Base-by-base conservation (phyloP, 768 basidiomycete genomes). In the Lyophyllum semitale region DNA sequence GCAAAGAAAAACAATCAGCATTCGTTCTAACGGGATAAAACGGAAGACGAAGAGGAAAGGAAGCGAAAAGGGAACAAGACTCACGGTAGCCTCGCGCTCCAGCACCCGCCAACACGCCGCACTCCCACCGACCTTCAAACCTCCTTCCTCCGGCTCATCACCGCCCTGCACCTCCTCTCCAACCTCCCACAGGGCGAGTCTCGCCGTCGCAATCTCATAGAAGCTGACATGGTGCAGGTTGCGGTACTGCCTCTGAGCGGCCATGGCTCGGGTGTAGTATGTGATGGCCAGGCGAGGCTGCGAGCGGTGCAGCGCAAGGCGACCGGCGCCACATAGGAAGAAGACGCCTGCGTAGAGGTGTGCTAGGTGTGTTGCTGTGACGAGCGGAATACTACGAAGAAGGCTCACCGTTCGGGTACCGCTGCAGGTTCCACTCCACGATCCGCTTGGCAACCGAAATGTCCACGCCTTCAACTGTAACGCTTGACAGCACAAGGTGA, bases 281-380 rank as follows among this genome's bases (percentile, higher is more conserved):
- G 79, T 78, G 45, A 94, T 87, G 0, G 95, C 95, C 37, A 73
- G 72, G 12, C 73, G 75, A 0, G 95, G 93, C 63, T 90, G 87
- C 8, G 87, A 85, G 51, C 89, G 82, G 45, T 80, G 79, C 15
- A 95, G 80, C 12, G 84, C 80, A 23, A 96, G 81, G 3, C 97
- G 84, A 4, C 95, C 95, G 8, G 92, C 89, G 45, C 91, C 94
- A 68, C 96, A 96, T 23, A 98, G 84, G 81, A 94, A 96, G 72
- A 96, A 95, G 8, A 95, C 85, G 38, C 93, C 91, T 89, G 55
- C 12, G 4, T 13, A 30, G 23, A 18, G 37, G 37, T 15, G 17
- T 4, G 5, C 17, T 15, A 15, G 35, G 12, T 13, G 20, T 59
- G 46, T 37, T 22, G 47, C 12, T 11, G 20, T 22, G 41, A 23